Base-by-base conservation (phyloP, 2,329 filamentous ascomycete genomes). In the Ophiostoma sp. region DNA sequence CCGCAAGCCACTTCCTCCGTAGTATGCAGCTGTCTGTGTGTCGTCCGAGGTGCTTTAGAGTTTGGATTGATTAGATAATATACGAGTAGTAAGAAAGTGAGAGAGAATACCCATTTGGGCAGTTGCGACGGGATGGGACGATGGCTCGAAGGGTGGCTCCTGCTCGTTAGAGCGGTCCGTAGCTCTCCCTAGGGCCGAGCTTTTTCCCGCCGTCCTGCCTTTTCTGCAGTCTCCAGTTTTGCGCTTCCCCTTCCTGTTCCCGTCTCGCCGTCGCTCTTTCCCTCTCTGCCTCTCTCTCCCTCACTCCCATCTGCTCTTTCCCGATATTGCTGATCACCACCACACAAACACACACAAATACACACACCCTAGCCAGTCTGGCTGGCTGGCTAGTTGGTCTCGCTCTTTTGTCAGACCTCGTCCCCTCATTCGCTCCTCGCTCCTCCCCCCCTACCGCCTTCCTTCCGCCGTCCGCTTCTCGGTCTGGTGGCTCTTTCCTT, bases 321-420 rank as follows among this genome's bases (percentile, higher is more conserved):
- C 60, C 62, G 40, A 42, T 16, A 42, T 62, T 69, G 68, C 63
- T 63, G 66, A 67, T 67, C 68, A 67, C 63, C 68, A 65, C 66
- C 60, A 11, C 38, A 60, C 55, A 60, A 38, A 60, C 42, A 36
- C 27, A 36, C 55, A 6, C 45, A 52, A 44, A 63, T 14, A 12
- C 14, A 40, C 14, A 16, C 40, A 62, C 58, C 58, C 58, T 62
- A 27, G 36, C 60, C 60, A n/a, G 60, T 63, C 60, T 42, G 60
- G 38, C 60, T 9, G 38, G 40, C 40, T 41, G 14, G 36, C 60
- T 18, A 49, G 42, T 49, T 62, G 58, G 55, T 60, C 38, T 63
- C 58, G 52, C 62, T 40, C 41, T 40, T 67, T 12, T 67, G 11
- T 18, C 27, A 2, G 18, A 58, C 52, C 42, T 58, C 52, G n/a